Percentiles rank a stretch among this genome's conserved stretches.
phyloP scores from a whole-genome alignment of 139 green algal genomes.

The Diplosphaera chodatii region DNA sequence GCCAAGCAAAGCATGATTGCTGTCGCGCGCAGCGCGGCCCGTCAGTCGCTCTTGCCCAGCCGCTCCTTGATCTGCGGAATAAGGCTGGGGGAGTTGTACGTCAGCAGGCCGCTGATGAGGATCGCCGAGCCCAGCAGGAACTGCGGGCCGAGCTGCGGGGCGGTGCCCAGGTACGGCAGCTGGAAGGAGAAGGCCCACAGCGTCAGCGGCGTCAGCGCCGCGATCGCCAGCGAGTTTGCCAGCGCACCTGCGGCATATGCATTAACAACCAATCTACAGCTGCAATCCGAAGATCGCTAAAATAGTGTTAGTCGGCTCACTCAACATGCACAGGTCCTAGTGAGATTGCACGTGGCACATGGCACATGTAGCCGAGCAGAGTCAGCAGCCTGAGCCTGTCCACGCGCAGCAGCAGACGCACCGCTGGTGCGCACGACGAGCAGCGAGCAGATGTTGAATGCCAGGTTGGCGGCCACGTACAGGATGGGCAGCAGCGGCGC shows the following conservation, averaged over 20 bases:
- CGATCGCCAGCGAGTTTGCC: constrained; percentile 45
- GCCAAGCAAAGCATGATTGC: no score
- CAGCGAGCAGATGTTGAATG: constrained; percentile 68
- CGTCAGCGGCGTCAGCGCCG: constrained; percentile 62
- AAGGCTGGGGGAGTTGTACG: constrained; percentile 55
- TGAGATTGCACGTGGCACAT: no score
- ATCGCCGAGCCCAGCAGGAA: constrained; percentile 51
- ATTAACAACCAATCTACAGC: no score
- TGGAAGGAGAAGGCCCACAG: constrained; percentile 69
- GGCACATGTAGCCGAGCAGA: no score
- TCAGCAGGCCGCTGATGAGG: constrained; percentile 52
- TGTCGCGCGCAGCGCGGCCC: no score
- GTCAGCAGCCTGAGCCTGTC: no score
- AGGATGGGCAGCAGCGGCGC: constrained; percentile 60
- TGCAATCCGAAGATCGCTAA: no score
- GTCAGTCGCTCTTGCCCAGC: no score
- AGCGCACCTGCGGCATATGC: constrained; percentile 50
- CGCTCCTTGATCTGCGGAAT: constrained; percentile 14
- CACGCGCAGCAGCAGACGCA: no score
- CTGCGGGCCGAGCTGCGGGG: constrained; percentile 38
- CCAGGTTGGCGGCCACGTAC: constrained; percentile 67
- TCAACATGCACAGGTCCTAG: no score
- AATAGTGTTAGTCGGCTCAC: no score
- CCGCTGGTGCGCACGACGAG: constrained; percentile 34
- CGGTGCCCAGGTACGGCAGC: constrained; percentile 53